These are phyloP conservation scores for Podospora conica DNA, from an alignment of 495 filamentous ascomycete genomes.

Conservation along the genomic window DNA sequence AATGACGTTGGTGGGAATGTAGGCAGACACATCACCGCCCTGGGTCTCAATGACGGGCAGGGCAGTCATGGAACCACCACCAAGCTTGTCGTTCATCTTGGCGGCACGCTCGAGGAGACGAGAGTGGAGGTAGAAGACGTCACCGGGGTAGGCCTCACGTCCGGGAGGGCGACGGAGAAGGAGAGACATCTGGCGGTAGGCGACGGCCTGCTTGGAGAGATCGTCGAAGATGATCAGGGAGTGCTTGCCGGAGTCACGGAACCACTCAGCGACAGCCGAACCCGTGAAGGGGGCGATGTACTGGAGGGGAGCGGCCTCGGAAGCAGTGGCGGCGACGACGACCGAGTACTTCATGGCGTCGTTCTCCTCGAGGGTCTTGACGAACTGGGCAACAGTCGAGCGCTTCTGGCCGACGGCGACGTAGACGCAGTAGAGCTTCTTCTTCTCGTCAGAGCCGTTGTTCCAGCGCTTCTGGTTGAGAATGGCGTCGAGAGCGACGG, in stretches of 20 bases:
- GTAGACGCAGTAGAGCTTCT: conserved; percentile 99
- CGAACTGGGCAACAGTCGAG: conserved; percentile 97
- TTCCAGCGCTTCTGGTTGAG: conserved; percentile 99
- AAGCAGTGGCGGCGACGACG: conserved; percentile 93
- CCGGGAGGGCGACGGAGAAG: conserved; percentile 97
- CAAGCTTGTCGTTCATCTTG: conserved; percentile 97
- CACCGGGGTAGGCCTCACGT: conserved; percentile 99
- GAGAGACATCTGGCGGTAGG: conserved; percentile 99
- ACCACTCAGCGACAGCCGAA: conserved; percentile 66
- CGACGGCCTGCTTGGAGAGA: conserved; percentile 97
- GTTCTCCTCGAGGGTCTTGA: conserved; percentile 99
- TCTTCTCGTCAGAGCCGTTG: conserved; percentile 72
- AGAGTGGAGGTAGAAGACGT: conserved; percentile 99
- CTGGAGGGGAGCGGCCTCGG: conserved; percentile 90
- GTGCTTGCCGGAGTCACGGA: conserved; percentile 90
- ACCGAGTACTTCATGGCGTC: conserved; percentile 99
- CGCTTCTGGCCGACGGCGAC: conserved; percentile 99
- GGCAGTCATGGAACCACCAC: conserved; percentile 93
- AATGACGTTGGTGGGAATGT: conserved; percentile 99
- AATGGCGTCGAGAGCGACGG: conserved; percentile 95
- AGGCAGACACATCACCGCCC: conserved; percentile 99
- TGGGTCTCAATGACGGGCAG: conserved; percentile 99
- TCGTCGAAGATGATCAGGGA: conserved; percentile 93
- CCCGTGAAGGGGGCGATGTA: conserved; percentile 93
- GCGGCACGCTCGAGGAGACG: conserved; percentile 98